Conservation (phyloP, 2,329 filamentous ascomycete species). For the Microdochium trichocladiopsis region DNA sequence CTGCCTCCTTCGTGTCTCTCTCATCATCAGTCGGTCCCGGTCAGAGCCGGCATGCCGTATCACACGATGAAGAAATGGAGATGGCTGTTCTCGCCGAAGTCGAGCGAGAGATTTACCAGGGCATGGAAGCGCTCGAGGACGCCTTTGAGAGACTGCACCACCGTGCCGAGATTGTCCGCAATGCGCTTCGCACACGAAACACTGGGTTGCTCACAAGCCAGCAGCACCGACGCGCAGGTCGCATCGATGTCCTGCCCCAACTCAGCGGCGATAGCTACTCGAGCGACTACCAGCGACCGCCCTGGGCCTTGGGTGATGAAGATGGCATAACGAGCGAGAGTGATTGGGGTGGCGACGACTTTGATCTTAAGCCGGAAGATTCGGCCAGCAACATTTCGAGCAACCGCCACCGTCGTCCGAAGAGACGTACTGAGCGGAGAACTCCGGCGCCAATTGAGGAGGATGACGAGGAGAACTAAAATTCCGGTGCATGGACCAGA, state of each 20-base stretch:
- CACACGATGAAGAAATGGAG: conserved; percentile 89
- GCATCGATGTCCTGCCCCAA: conserved; percentile 46
- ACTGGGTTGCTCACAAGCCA: conserved; percentile 65
- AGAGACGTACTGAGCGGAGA: conserved; percentile 59
- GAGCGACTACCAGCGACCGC: conserved; percentile 38
- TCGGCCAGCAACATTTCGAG: conserved; percentile 75
- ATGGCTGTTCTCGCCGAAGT: conserved; percentile 85
- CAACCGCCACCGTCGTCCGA: conserved; percentile 58
- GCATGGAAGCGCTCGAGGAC: conserved; percentile 92
- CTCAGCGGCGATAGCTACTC: conserved; percentile 38
- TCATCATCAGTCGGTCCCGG: conserved; percentile 30
- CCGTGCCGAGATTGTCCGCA: conserved; percentile 74
- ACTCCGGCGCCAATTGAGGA: conserved; percentile 70
- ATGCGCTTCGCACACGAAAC: conserved; percentile 71
- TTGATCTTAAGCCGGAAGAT: conserved; percentile 68
- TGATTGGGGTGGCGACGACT: conserved; percentile 47
- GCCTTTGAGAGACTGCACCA: conserved; percentile 88
- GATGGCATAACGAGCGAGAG: conserved; percentile 44
- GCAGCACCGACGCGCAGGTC: conserved; percentile 45
- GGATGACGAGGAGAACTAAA: conserved; percentile 40
- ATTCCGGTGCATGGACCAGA: background rate
- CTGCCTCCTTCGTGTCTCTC: conserved; percentile 38
- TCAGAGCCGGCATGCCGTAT: conserved; percentile 55
- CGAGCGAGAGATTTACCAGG: conserved; percentile 84
- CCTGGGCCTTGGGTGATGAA: conserved; percentile 35